A percentile compares a stretch with the other conserved stretches of the same genome.
phyloP scores from a whole-genome alignment of 2,329 filamentous ascomycete species.

The Clarireedia monteithiana region DNA sequence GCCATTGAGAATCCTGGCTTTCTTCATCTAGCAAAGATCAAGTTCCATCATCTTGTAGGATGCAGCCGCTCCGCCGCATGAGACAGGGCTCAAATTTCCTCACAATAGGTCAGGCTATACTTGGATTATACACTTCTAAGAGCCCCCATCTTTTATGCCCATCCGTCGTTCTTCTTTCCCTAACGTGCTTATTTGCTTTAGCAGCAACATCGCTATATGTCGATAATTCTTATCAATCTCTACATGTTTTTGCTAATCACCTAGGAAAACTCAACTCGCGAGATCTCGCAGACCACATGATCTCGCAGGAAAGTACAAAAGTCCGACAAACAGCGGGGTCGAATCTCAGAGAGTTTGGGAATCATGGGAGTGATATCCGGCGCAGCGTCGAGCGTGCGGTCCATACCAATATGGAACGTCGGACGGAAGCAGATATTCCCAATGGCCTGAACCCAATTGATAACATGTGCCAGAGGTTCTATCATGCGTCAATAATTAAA shows the following conservation, averaged over 20 bases:
- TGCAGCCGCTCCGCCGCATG: background rate
- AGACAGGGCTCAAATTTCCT: background rate
- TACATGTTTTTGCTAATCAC: background rate
- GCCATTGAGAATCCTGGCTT: background rate
- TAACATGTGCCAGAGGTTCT: slow-evolving; percentile 8
- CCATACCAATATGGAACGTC: background rate
- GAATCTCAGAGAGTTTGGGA: background rate
- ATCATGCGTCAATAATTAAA: slow-evolving; percentile 6
- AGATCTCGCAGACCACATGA: background rate
- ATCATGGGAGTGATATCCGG: background rate
- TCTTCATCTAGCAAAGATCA: background rate
- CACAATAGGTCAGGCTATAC: background rate
- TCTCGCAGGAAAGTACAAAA: background rate
- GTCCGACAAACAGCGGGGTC: background rate
- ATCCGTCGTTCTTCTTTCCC: background rate
- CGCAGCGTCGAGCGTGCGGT: background rate
- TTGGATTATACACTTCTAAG: background rate
- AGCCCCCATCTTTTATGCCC: background rate
- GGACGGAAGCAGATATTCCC: slow-evolving; percentile 2
- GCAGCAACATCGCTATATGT: background rate
- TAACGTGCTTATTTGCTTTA: background rate
- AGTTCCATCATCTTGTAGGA: background rate
- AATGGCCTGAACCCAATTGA: slow-evolving; percentile 1
- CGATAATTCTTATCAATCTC: background rate
- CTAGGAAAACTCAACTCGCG: background rate